A percentile compares a stretch with the other conserved stretches of the same genome.
phyloP scores from a whole-genome alignment of 306 rosid species.

The Castanea crenata region DNA sequence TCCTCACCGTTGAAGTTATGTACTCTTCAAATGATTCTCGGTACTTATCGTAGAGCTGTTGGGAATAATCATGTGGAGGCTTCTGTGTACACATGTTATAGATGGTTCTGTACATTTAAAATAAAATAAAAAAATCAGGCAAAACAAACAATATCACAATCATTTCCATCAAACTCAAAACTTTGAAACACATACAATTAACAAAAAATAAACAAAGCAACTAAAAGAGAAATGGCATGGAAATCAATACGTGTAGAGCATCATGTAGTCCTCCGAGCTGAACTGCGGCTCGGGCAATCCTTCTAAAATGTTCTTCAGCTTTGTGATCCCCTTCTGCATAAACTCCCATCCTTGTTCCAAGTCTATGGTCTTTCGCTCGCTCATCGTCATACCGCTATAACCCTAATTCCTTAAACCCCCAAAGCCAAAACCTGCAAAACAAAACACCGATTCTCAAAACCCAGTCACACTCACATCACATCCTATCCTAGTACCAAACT shows the following conservation, averaged over 20 bases:
- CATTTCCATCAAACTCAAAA: slow-evolving; percentile 7
- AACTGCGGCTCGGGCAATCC: slow-evolving; percentile 28
- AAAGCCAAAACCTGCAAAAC: slow-evolving; percentile 26
- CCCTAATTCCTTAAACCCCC: slow-evolving; percentile 12
- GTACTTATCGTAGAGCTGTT: slow-evolving; percentile 57
- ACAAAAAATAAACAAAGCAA: neutral
- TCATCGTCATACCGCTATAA: slow-evolving; percentile 30
- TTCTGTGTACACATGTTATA: slow-evolving; percentile 65
- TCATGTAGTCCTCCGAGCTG: slow-evolving; percentile 38
- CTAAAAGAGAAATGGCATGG: neutral
- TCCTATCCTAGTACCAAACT: neutral
- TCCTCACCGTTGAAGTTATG: slow-evolving; percentile 53
- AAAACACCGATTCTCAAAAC: neutral
- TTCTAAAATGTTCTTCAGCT: slow-evolving; percentile 50
- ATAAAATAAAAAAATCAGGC: neutral
- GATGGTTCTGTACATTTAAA: slow-evolving; percentile 39
- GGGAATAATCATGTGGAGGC: slow-evolving; percentile 47
- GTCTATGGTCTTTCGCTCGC: slow-evolving; percentile 11
- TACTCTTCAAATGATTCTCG: slow-evolving; percentile 62
- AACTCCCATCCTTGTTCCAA: slow-evolving; percentile 43
- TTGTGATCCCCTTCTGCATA: slow-evolving; percentile 38
- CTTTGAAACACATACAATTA: neutral
- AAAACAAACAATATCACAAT: neutral
- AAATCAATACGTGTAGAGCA: slow-evolving; percentile 47
- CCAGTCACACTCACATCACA: neutral